Base-by-base conservation (phyloP, 73 alveolate genomes). In the Vitrella brassicaformis region DNA sequence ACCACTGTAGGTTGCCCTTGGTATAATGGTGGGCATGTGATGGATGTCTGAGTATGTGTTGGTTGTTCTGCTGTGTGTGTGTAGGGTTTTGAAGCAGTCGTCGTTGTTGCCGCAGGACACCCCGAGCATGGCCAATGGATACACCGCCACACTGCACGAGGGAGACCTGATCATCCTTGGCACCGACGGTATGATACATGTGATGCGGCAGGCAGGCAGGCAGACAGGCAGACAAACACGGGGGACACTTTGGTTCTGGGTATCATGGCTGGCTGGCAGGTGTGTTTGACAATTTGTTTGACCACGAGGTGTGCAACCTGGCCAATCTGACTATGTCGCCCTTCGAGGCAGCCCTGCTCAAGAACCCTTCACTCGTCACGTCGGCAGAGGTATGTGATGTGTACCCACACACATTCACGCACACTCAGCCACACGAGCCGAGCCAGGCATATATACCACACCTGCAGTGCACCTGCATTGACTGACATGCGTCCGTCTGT, bases 281-380 rank as follows among this genome's bases (percentile, higher is more conserved):
- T 22, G 78, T 82, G 1, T 77, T 82, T 29, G 89, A 82, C 68
- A 82, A 82, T 66, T 71, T 82, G 10, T 82, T 18, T 70, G 73
- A 82, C 31, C 71, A 82, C 19, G 64, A 73, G 66, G 66, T 70
- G 26, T 19, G 74, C 65, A 10, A 31, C 14, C 29, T 9, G 0
- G 28, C 73, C 28, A 22, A 25, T 7, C 28, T 22, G 30, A 56
- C 68, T 4, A 56, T 56, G 68, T 25, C 26, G 10, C 28, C 28
- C 28, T 56, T 14, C 18, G 26, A 25, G 18, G 28, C 30, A 7
- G 14, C 32, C 10, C 14, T 25, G 25, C 0, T 25, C 19, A 30
- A 27, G 22, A 66, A 8, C 32, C n/a, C 31, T 1, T 1, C 0
- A 19, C 31, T 1, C 22, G 22, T 18, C 31, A 66, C 25, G 0